Evolutionary conservation across 179 eudicot genomes (phyloP), one percentile per base, ranked within the genome.

Genomic region (Drosera spatulata): DNA sequence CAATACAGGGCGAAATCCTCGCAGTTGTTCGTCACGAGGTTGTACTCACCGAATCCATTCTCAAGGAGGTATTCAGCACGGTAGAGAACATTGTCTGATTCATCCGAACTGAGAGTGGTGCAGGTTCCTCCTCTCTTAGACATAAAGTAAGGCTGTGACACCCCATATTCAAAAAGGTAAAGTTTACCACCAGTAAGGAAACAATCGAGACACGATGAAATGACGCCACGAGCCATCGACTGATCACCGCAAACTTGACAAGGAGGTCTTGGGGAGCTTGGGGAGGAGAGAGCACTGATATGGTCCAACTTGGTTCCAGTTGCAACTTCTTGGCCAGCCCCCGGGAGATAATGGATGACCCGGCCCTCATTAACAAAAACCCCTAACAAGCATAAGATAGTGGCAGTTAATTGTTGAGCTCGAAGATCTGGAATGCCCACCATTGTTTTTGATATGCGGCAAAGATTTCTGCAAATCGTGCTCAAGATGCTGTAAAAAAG

Each of bases 1-100:
- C 88, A 84, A 69, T 86, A 89, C 46, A 86, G 74, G 4, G 96
- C 85, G 22, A 88, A 88, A 58, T 89, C 95, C 76, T 89, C 97
- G 47, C 88, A 86, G 71, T 84, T 86, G 69, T 89, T 89, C 75
- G 75, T 79, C 65, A 84, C 84, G 15, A 82, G 15, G 69, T 80
- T 66, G 75, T 88, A 88, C 14, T 49, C 77, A 15, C 94, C 94
- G 69, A 86, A 86, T 15, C 94, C 94, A 38, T 88, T 88, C 60
- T 72, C 71, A 5, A 84, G 80, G 49, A 89, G 80, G 58, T 69
- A 76, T 41, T 74, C 65, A 52, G 97, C 88, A 9, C 95, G 95
- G 63, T 73, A 69, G 47, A 89, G 63, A 53, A 76, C 91, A 37
- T 77, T 79, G 49, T 79, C 81, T 1, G 84, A 61, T n/a, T 91